Conservation (phyloP, 2,329 filamentous ascomycete genomes). For the Diaporthe destruens region DNA sequence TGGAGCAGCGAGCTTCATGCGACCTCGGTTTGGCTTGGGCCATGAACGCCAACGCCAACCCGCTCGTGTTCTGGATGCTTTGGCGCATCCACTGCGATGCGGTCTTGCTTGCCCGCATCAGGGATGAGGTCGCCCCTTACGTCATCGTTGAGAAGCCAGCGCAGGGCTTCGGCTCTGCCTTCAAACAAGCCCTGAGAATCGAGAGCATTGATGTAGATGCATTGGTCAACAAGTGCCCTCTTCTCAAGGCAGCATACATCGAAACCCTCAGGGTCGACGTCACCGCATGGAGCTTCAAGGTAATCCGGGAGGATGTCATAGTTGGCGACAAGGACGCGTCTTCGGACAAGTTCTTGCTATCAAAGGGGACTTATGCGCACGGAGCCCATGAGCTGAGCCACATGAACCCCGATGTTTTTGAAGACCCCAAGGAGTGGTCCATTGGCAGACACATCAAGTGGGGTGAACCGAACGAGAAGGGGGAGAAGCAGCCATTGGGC, state of each 20-base stretch:
- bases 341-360: constrained; percentile 48
- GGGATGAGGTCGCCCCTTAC: constrained; percentile 54
- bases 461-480: constrained; percentile 44
- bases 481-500: constrained; percentile 41
- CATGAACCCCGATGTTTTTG: constrained; percentile 51
- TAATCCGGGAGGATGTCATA: constrained; percentile 50
- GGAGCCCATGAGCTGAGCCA: constrained; percentile 52
- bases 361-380: constrained; percentile 53
- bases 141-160: constrained; percentile 50
- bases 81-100: constrained; percentile 56
- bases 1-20: constrained; percentile 50
- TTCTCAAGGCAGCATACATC: constrained; percentile 55
- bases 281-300: constrained; percentile 50
- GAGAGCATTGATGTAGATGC: constrained; percentile 53
- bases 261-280: constrained; percentile 57
- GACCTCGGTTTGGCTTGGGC: constrained; percentile 55
- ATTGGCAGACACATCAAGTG: constrained; percentile 51
- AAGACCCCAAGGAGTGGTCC: constrained; percentile 53
- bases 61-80: constrained; percentile 57
- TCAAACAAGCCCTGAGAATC: constrained; percentile 53
- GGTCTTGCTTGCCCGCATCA: constrained; percentile 54
- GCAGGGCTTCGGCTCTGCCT: constrained; percentile 53
- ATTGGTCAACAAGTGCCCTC: constrained; percentile 52
- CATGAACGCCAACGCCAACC: constrained; percentile 55
- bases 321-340: constrained; percentile 48